Evolutionary conservation across 2,329 filamentous ascomycete genomes (phyloP), one percentile per base, ranked within the genome.

Genomic region (Cryphonectria nitschkei): DNA sequence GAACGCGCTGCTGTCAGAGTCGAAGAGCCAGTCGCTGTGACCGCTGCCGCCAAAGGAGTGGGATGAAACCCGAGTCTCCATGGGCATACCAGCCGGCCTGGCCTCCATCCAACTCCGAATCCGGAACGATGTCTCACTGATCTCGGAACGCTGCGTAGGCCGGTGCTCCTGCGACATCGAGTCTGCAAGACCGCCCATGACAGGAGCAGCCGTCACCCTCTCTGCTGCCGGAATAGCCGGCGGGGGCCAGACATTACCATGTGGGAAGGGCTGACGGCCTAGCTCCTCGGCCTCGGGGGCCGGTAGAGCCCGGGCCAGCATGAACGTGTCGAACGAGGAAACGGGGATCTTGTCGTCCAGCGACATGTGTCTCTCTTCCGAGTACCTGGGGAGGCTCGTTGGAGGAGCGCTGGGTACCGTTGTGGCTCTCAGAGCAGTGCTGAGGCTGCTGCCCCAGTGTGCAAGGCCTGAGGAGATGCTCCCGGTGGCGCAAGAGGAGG

Each of bases 21-120:
- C 43, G 29, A 60, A 68, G 8, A 64, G 34, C 67, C 69, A 68
- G 41, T 71, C 71, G 13, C 50, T 66, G 29, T 65, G 64, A 7
- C 58, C 46, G 61, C 13, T 41, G 43, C 58, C 56, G 61, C 19
- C 52, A 54, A 34, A 54, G 34, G 58, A 60, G 13, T 50, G 29
- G 16, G 34, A 56, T 13, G n/a, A 32, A 39, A 9, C 11, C 58
- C 68, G 29, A n/a, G 32, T 64, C 46, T n/a, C 19, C 68, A 65
- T 46, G 19, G 46, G 50, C 14, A 70, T 39, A 26, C 56, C 67
- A 58, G 75, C 77, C 63, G 76, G 80, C 3, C 79, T 80, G 81
- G 93, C 91, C 72, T 94, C 88, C 78, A 94, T 88, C 93, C 93
- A 96, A 72, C 90, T 89, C 56, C 91, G 87, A 43, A 97, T 85